phyloP scores from a whole-genome alignment of 257 asterid species.

The Avicennia marina region DNA sequence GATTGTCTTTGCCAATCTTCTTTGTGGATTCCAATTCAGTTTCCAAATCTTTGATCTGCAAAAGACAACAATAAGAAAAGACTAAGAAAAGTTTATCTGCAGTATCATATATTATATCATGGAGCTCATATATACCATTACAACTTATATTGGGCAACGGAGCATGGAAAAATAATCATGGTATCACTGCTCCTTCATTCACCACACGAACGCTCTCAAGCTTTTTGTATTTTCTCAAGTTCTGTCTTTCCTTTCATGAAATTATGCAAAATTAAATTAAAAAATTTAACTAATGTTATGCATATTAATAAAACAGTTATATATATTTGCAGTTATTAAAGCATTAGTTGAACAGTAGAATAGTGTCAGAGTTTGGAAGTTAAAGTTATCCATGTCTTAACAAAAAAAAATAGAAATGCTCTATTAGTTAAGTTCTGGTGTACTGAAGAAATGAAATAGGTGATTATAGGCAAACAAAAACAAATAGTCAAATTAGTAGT shows the following conservation, averaged over 20 bases:
- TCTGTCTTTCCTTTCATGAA: neutral
- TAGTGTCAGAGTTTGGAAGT: neutral
- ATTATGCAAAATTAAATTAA: constrained; percentile 1
- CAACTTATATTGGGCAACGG: neutral
- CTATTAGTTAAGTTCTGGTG: neutral
- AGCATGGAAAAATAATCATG: constrained; percentile 2
- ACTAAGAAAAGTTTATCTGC: neutral
- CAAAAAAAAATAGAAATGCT: neutral
- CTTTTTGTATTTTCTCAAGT: neutral
- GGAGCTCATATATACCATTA: neutral
- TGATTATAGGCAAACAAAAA: neutral
- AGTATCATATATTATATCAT: constrained; percentile 1
- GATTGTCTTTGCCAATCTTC: constrained; percentile 46
- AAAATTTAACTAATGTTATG: neutral
- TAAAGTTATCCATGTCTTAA: neutral
- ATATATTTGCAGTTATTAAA: neutral
- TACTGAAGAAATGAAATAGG: neutral
- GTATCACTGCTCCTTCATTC: constrained; percentile 5
- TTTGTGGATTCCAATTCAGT: constrained; percentile 42
- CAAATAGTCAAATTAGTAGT: neutral
- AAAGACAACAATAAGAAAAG: neutral
- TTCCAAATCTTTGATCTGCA: constrained; percentile 66
- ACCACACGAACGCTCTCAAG: neutral
- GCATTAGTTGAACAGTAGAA: neutral
- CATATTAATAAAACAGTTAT: neutral